Conservation (phyloP, 768 basidiomycete species). For the Xerocomellus amylosporus region DNA sequence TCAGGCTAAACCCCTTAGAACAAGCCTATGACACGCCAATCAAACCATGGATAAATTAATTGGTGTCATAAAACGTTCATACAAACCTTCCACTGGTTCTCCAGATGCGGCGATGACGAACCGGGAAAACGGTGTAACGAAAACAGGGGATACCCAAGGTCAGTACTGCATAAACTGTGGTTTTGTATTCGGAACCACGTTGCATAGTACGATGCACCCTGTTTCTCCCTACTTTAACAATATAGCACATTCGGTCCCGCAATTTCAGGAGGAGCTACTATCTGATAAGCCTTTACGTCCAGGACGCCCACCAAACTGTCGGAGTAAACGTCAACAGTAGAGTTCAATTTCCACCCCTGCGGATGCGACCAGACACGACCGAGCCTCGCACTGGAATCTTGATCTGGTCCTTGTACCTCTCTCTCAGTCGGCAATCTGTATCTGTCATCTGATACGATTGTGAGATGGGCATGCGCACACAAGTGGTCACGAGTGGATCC, state of each 20-base stretch:
- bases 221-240: too few relatives aligned
- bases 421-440: neutral
- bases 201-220: neutral
- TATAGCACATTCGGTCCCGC: neutral
- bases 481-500: neutral
- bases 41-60: neutral
- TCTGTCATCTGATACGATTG: neutral
- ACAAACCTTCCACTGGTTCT: neutral
- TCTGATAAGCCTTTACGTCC: neutral
- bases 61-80: too few relatives aligned
- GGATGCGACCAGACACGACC: neutral
- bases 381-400: neutral
- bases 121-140: neutral
- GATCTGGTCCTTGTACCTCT: neutral
- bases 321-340: neutral
- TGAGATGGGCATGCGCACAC: neutral
- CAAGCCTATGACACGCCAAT: neutral
- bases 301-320: neutral
- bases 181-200: neutral
- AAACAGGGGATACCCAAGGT: neutral
- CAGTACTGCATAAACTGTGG: too few relatives aligned
- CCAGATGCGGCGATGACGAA: neutral
- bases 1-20: neutral
- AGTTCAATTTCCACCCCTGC: neutral
- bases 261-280: too few relatives aligned